Base-by-base conservation (phyloP, 805 yeast species). In the Clavispora fructus region DNA sequence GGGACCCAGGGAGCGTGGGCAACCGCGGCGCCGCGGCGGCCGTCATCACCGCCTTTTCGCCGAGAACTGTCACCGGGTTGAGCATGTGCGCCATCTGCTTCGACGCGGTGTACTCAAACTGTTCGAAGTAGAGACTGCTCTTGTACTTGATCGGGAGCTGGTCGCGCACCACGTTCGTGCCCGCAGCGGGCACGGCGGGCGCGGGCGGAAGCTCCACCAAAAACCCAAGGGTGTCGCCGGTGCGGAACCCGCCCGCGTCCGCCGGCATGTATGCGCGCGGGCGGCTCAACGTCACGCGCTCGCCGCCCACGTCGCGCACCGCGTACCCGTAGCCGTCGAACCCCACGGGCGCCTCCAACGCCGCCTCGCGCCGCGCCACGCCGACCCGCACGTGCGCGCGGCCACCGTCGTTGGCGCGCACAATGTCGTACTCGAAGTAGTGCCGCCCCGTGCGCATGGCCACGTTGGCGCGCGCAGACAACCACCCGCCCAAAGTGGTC, bases 311-410 rank as follows among this genome's bases (percentile, higher is more conserved):
- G 65, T 92, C 97, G 48, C 97, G 74, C 2, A 94, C 59, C 2
- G 96, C 97, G 63, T 94, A 92, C 0, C 97, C 92, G 66, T 90
- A 94, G 0, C 90, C 92, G 64, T 94, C 98, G 57, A 80, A 88
- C 3, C 99, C 99, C 6, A 91, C 94, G 0, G 99, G 98, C 0
- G 95, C 96, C 55, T 92, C 97, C 39, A 91, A 65, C 42, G 89
- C 79, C 2, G 96, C 94, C 59, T 92, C 98, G 50, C 89, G 75
- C 43, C 98, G 70, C 0, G 85, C 85, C 32, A 92, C 60, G 0
- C 99, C 99, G 27, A 91, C 60, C 27, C 99, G 68, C 1, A 94
- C 89, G 62, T 91, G 92, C 13, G 69, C 60, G 23, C 58, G 61
- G 19, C 53, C 55, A 47, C 47, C 53, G 30, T 67, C 59, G 46